Conservation (phyloP, 805 yeast genomes). For the Diddensiella santjacobensis region DNA sequence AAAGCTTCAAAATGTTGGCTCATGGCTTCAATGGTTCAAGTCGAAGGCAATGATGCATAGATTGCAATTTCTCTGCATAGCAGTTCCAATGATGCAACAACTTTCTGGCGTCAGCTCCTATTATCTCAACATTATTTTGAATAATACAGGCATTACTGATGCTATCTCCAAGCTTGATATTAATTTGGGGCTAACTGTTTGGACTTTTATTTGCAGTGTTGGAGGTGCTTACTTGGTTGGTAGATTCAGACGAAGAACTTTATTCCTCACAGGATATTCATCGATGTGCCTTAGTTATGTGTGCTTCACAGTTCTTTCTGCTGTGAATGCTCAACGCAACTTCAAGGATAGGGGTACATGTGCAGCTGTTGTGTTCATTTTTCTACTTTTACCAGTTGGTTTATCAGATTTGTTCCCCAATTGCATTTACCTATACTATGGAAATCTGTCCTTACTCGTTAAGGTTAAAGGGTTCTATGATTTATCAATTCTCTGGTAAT, state of each 20-base stretch:
- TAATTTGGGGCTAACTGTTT: constrained; percentile 16
- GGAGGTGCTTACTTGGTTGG: constrained; percentile 15
- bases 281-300: constrained; percentile 15
- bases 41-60: constrained; percentile 15
- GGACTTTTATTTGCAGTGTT: constrained; percentile 9
- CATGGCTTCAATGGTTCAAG: constrained; percentile 16
- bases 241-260: constrained; percentile 10
- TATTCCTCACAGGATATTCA: constrained; percentile 15
- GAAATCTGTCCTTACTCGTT: constrained; percentile 27
- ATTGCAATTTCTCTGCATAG: constrained; percentile 9
- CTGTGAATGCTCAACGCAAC: constrained; percentile 41
- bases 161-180: constrained; percentile 9
- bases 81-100: constrained; percentile 12
- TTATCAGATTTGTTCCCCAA: constrained; percentile 18
- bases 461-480: constrained; percentile 41
- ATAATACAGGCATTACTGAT: constrained; percentile 48
- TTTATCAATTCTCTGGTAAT: constrained; percentile 24
- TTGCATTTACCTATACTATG: constrained; percentile 16
- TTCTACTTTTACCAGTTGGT: constrained; percentile 32
- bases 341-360: constrained; percentile 40
- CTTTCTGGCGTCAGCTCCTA: constrained; percentile 27
- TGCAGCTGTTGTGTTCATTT: constrained; percentile 47
- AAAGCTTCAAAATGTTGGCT: constrained; percentile 13
- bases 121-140: constrained; percentile 47
- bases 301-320: constrained; percentile 36